Conservation (phyloP, 2,329 filamentous ascomycete species). For the Cladophialophora psammophila region DNA sequence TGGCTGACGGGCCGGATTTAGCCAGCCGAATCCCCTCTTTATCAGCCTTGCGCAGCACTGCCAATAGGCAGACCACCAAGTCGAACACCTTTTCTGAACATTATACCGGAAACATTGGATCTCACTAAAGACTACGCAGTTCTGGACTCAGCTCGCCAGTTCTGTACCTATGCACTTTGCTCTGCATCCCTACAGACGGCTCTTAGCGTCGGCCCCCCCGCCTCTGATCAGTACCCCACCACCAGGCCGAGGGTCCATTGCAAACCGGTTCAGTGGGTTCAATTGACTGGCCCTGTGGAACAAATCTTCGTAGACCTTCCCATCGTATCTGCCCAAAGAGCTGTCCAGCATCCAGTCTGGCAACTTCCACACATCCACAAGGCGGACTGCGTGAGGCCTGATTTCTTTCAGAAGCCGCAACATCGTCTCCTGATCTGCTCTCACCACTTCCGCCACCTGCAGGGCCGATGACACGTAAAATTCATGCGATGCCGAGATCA, state of each 20-base stretch:
- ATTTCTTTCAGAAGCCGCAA: slow-evolving; percentile 74
- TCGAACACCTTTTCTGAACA: too few relatives aligned
- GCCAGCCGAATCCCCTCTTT: neutral
- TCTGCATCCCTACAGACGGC: too few relatives aligned
- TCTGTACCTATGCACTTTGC: too few relatives aligned
- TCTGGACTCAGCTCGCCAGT: too few relatives aligned
- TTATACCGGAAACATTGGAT: neutral
- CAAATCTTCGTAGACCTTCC: slow-evolving; percentile 80
- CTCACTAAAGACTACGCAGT: neutral
- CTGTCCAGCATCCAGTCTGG: slow-evolving; percentile 80
- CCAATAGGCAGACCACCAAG: neutral
- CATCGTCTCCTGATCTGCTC: slow-evolving; percentile 70
- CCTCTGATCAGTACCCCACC: too few relatives aligned
- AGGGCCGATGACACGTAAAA: slow-evolving; percentile 75
- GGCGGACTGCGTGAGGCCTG: slow-evolving; percentile 72
- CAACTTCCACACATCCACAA: slow-evolving; percentile 78
- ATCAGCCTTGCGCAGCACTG: neutral
- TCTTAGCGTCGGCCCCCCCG: too few relatives aligned
- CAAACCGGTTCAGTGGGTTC: slow-evolving; percentile 75
- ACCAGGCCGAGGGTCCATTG: slow-evolving; percentile 66
- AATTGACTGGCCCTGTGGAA: slow-evolving; percentile 75
- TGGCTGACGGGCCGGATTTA: too few relatives aligned
- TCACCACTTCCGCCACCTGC: slow-evolving; percentile 73
- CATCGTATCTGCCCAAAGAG: slow-evolving; percentile 72
- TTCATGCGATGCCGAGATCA: slow-evolving; percentile 72